Percentiles rank a stretch among this genome's conserved stretches.
phyloP scores from a whole-genome alignment of 306 rosid genomes.

The Cyclanthera cordifolia region DNA sequence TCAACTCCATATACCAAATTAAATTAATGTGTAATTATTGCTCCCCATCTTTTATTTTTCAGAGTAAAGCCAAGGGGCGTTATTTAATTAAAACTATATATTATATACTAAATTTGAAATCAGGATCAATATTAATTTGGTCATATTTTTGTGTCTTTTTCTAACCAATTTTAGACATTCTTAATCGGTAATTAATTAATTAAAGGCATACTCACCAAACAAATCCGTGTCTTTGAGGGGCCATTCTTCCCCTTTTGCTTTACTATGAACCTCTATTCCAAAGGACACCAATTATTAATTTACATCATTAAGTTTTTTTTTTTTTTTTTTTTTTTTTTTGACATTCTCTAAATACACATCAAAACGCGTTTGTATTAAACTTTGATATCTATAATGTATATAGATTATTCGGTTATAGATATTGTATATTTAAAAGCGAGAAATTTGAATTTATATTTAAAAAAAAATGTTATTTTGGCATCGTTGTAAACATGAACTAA shows the following conservation, averaged over 20 bases:
- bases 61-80: constrained; percentile 20
- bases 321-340: neutral
- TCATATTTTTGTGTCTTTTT: constrained; percentile 30
- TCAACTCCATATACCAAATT: neutral
- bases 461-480: too few species aligned
- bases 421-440: too few species aligned
- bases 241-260: constrained; percentile 1
- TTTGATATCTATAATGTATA: too few species aligned
- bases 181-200: constrained; percentile 4
- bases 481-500: too few species aligned
- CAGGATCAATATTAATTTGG: constrained; percentile 17
- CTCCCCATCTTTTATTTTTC: constrained; percentile 15
- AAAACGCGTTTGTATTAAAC: neutral
- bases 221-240: neutral
- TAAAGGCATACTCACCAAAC: constrained; percentile 6
- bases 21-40: constrained; percentile 19
- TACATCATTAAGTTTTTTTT: neutral
- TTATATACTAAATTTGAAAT: constrained; percentile 21
- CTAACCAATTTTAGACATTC: constrained; percentile 33
- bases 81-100: neutral
- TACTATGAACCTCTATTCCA: neutral
- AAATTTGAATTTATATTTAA: too few species aligned
- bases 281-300: too few species aligned
- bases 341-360: neutral
- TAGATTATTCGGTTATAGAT: too few species aligned